Base-by-base conservation (phyloP, 495 filamentous ascomycete species). In the Xylaria intraflava region DNA sequence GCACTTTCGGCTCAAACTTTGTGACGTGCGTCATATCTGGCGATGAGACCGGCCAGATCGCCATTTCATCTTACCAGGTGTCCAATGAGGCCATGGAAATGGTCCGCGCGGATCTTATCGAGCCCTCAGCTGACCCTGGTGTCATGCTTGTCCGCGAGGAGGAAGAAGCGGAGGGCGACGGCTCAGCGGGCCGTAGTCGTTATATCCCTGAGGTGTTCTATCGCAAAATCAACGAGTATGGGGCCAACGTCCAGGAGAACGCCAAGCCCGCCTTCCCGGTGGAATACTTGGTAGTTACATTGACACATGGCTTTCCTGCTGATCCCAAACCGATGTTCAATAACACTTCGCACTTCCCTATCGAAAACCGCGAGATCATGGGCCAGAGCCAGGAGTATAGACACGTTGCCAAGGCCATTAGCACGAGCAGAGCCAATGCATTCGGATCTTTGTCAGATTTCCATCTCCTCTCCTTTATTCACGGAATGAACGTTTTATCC, bases 181-280 rank as follows among this genome's bases (percentile, higher is more conserved):
- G 77, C 51, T 73, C 70, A 24, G 72, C 69, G n/a, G 87, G 80
- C 68, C 83, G 80, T 50, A 85, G 85, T 23, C 79, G 90, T 43
- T 99, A 99, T 63, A 95, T 97, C 38, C 93, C 94, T 2, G 93
- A 99, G 58, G 93, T 99, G 14, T 97, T 97, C 72, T 99, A 91
- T 70, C 83, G 93, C 42, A 80, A 83, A 50, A 90, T 96, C 63
- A 97, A 99, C 67, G 91, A 97, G 65, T 95, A 99, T 62, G 94
- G 94, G 6, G 87, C 85, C 49, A 95, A 87, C 62, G 93, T 97
- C 2, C 94, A 95, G 66, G 88, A 97, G 62, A 97, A 96, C 63
- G 93, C 94, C 24, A 96, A 96, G 63, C 93, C 94, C 2, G 81
- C 84, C 42, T 99, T 99, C 66, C 93, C 93, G 0, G 92, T 95